phyloP scores from a whole-genome alignment of 2,329 filamentous ascomycete genomes.

The Cladophialophora bantiana region DNA sequence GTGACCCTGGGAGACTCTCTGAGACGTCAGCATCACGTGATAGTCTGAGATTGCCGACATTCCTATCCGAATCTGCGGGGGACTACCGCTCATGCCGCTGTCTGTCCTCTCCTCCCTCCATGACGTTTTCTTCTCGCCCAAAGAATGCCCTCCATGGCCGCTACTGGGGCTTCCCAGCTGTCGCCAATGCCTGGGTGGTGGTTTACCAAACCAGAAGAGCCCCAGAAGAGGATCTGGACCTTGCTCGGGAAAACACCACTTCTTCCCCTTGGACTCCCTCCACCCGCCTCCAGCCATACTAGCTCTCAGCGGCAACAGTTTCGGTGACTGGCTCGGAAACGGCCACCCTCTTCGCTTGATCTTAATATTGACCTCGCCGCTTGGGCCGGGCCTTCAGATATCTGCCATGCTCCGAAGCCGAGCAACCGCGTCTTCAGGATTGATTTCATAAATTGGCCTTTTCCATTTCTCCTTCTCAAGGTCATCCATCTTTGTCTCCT shows the following conservation, averaged over 20 bases:
- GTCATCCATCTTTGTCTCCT: slow-evolving; percentile 4
- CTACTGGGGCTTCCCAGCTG: not conserved
- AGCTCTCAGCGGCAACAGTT: slow-evolving; percentile 15
- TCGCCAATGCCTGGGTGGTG: not conserved
- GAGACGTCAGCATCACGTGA: not conserved
- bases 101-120: slow-evolving; percentile 2
- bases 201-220: not conserved
- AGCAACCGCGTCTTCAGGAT: slow-evolving; percentile 2
- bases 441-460: slow-evolving; percentile 9
- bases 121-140: not conserved
- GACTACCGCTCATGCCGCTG: not conserved
- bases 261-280: not conserved
- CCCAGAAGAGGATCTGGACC: not conserved
- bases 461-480: slow-evolving; percentile 3
- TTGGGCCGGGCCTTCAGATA: slow-evolving; percentile 12
- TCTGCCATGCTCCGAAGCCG: slow-evolving; percentile 31
- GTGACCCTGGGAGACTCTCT: not conserved
- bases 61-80: slow-evolving; percentile 11
- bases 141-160: not conserved
- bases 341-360: slow-evolving; percentile 12
- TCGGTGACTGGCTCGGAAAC: slow-evolving; percentile 24
- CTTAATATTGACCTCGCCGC: not conserved
- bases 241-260: not conserved
- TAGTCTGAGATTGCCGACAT: slow-evolving; percentile 3
- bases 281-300: not conserved